Base-by-base conservation (phyloP, 441 rosid species). In the Euphorbia schlechtendalii region DNA sequence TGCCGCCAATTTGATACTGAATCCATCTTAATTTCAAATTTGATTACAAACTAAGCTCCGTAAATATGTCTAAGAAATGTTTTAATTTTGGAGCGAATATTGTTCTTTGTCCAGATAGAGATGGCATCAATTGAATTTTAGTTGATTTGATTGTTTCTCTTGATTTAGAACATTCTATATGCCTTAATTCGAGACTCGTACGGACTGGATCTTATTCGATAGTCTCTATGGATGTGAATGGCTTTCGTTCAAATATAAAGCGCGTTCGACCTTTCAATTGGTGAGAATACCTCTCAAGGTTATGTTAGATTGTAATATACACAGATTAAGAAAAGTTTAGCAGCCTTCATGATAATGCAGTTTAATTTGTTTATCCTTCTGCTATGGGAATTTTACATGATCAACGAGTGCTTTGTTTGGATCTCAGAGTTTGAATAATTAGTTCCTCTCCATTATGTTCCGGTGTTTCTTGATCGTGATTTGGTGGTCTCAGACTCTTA, bases 391-490 rank as follows among this genome's bases (percentile, higher is more conserved):
- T 24, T 3, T 43, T 21, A 15, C 13, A 9, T 34, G 24, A 41
- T 15, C 66, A 59, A 69, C 27, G 59, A 40, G 40, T 36, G 12
- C 27, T 67, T 3, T 68, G 11, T 56, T 3, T 69, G 64, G 57
- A 57, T 69, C 72, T 65, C 82, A 82, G 90, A 82, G 67, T 82
- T 81, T 65, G 81, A 79, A 58, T 61, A 56, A 62, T 14, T 85
- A 34, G 82, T 81, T 70, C 85, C 90, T 55, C 81, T 82, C 25
- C 75, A 56, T 36, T 81, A 54, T 55, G 84, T 79, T 66, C 87
- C 87, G 0, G 86, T 72, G 49, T 69, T 82, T 64, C 83, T 79
- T 22, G 85, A 85, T 56, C 87, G 84, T 0, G 84, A 81, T 64
- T 67, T 76, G 56, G 73, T 77, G 60, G 72, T 82, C 51, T 77